Evolutionary conservation across 768 basidiomycete species (phyloP).

Genomic region (Lactarius sanguifluus): DNA sequence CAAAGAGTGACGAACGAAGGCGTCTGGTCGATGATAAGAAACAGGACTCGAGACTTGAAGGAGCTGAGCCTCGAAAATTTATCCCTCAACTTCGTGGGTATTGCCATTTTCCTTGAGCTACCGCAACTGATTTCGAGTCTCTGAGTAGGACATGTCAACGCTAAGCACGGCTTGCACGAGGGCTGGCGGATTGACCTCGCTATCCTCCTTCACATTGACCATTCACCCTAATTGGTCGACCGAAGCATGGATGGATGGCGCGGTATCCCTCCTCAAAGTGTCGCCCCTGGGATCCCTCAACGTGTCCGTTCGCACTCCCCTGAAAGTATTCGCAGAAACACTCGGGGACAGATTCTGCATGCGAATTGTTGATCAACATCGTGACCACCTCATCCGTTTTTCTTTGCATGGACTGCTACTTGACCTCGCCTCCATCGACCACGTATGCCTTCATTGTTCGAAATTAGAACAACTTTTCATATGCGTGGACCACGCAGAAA

Average conservation of each 20-base stretch:
- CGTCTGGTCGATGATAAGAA: conserved; percentile 49
- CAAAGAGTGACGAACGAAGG: conserved; percentile 64
- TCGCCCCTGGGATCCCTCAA: conserved; percentile 60
- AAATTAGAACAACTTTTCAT: conserved; percentile 65
- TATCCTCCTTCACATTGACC: conserved; percentile 61
- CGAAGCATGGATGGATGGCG: conserved; percentile 45
- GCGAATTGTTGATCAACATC: conserved; percentile 51
- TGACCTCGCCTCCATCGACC: conserved; percentile 46
- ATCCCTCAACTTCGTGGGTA: conserved; percentile 59
- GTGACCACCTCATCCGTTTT: conserved; percentile 51
- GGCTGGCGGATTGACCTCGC: conserved; percentile 40
- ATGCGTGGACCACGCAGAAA: conserved; percentile 45
- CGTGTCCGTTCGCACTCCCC: conserved; percentile 40
- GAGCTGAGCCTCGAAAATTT: conserved; percentile 63
- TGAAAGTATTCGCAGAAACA: conserved; percentile 37
- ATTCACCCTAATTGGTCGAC: conserved; percentile 37
- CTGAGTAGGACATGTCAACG: conserved; percentile 51
- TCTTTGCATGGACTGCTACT: conserved; percentile 66
- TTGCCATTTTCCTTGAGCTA: conserved; percentile 12
- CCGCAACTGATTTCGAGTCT: neutral
- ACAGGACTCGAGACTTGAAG: conserved; percentile 47
- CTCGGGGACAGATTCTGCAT: conserved; percentile 52
- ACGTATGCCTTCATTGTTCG: conserved; percentile 55
- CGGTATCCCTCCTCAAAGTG: conserved; percentile 44
- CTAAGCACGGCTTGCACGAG: conserved; percentile 45